Conservation (phyloP, 495 filamentous ascomycete genomes). For the Penicillium verhagenii region DNA sequence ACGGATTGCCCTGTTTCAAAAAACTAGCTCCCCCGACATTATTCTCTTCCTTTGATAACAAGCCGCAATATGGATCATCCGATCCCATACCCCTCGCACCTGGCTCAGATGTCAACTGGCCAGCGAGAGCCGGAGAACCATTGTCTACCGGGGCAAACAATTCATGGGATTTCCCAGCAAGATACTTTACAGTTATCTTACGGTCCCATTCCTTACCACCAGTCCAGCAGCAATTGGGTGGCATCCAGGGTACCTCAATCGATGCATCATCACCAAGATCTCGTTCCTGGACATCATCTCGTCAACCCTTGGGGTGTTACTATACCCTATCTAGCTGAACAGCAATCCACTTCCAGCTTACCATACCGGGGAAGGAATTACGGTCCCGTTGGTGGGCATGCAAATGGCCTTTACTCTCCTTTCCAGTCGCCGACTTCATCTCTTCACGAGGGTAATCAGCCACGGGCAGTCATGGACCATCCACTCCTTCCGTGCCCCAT, state of each 20-base stretch:
- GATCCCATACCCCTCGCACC: conserved; percentile 14
- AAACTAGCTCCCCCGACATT: too few species aligned
- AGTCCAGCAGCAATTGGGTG: conserved; percentile 27
- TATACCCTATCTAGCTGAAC: conserved; percentile 6
- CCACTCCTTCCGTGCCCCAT: not conserved
- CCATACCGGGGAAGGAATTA: too few species aligned
- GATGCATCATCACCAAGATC: conserved; percentile 21
- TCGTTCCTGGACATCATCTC: conserved; percentile 10
- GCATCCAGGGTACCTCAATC: conserved; percentile 19
- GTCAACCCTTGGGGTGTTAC: conserved; percentile 6
- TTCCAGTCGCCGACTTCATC: conserved; percentile 2
- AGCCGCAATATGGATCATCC: conserved; percentile 13
- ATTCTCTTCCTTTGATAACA: not conserved
- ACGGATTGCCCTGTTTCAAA: not conserved
- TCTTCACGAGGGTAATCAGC: too few species aligned
- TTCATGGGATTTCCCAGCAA: conserved; percentile 12
- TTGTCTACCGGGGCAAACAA: conserved; percentile 21
- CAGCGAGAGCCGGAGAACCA: conserved; percentile 23
- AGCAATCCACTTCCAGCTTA: too few species aligned
- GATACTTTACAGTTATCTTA: conserved; percentile 16
- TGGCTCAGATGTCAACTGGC: conserved; percentile 28
- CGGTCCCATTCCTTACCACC: conserved; percentile 16
- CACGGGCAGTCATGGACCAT: too few species aligned
- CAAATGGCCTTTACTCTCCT: too few species aligned
- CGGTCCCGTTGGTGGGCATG: too few species aligned